phyloP scores from a whole-genome alignment of 371 early-diverging fungal species.

The Mortierella polycephala region DNA sequence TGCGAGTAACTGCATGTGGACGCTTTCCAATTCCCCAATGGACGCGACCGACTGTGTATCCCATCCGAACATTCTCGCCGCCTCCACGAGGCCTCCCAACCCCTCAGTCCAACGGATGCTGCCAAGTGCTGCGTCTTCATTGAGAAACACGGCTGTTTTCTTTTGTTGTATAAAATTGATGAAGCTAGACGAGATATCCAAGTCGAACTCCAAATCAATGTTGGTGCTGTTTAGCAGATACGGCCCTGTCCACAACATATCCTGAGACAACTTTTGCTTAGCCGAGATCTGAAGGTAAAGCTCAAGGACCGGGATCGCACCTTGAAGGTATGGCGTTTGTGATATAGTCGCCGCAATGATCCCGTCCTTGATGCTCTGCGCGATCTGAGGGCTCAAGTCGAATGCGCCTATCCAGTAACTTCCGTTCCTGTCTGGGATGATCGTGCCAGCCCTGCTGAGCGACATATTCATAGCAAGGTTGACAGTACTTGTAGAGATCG shows the following conservation, averaged over 20 bases:
- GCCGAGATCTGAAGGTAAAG: slow-evolving; percentile 55
- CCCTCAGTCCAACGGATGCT: slow-evolving; percentile 44
- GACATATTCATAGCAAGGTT: slow-evolving; percentile 10
- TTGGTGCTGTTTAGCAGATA: slow-evolving; percentile 53
- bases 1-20: slow-evolving; percentile 2
- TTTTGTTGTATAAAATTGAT: slow-evolving; percentile 37
- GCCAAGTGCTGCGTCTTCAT: slow-evolving; percentile 41
- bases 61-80: slow-evolving; percentile 40
- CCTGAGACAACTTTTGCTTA: slow-evolving; percentile 13
- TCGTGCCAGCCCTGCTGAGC: slow-evolving; percentile 7
- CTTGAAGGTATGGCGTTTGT: slow-evolving; percentile 63
- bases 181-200: slow-evolving; percentile 48
- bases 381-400: slow-evolving; percentile 50
- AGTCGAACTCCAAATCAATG: slow-evolving; percentile 51
- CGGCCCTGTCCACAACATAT: slow-evolving; percentile 53
- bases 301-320: slow-evolving; percentile 60
- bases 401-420: slow-evolving; percentile 36
- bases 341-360: slow-evolving; percentile 54
- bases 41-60: slow-evolving; percentile 37
- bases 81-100: slow-evolving; percentile 44
- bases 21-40: slow-evolving; percentile 6
- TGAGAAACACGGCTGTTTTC: slow-evolving; percentile 53
- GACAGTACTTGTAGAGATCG: slow-evolving; percentile 28
- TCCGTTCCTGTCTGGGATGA: slow-evolving; percentile 47
- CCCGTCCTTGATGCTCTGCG: slow-evolving; percentile 49